These are phyloP conservation scores for Mycena filopes DNA, from an alignment of 768 basidiomycete species.

Conservation along the genomic window DNA sequence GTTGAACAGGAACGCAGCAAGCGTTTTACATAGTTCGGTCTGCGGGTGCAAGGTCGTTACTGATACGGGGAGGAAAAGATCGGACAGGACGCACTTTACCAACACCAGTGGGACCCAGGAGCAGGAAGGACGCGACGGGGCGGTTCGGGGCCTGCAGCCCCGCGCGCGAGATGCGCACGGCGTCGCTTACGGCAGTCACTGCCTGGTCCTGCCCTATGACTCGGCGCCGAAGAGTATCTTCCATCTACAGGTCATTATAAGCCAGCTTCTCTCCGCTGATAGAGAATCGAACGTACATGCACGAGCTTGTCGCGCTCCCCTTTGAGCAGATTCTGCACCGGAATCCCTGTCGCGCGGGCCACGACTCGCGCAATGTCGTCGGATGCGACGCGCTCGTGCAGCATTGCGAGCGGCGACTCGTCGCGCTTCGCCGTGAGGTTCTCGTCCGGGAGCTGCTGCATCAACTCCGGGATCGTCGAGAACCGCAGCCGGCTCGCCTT, in stretches of 20 bases:
- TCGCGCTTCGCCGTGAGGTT: conserved; percentile 44
- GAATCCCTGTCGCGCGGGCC: conserved; percentile 90
- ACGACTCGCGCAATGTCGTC: conserved; percentile 91
- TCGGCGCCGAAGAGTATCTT: conserved; percentile 74
- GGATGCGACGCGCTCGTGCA: conserved; percentile 90
- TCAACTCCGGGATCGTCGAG: conserved; percentile 85
- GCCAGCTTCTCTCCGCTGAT: neutral
- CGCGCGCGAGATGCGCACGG: conserved; percentile 92
- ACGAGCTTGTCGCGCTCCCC: conserved; percentile 92
- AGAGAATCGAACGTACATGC: conserved; percentile 62
- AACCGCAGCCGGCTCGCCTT: conserved; percentile 86
- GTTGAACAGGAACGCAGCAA: conserved; percentile 90
- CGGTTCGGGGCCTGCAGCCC: conserved; percentile 89
- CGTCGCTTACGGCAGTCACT: conserved; percentile 86
- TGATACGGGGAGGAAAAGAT: too few relatives aligned
- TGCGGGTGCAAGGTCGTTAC: too few relatives aligned
- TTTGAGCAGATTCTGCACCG: conserved; percentile 87
- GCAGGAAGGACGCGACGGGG: conserved; percentile 93
- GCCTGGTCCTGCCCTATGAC: conserved; percentile 95
- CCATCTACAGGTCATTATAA: conserved; percentile 70
- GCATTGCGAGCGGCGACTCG: conserved; percentile 66
- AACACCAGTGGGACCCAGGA: conserved; percentile 89
- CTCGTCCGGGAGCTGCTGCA: conserved; percentile 72
- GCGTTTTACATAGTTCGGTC: conserved; percentile 91
- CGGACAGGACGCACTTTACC: conserved; percentile 65